Base-by-base conservation (phyloP, 2,329 filamentous ascomycete genomes). In the Fusarium incarnatum region DNA sequence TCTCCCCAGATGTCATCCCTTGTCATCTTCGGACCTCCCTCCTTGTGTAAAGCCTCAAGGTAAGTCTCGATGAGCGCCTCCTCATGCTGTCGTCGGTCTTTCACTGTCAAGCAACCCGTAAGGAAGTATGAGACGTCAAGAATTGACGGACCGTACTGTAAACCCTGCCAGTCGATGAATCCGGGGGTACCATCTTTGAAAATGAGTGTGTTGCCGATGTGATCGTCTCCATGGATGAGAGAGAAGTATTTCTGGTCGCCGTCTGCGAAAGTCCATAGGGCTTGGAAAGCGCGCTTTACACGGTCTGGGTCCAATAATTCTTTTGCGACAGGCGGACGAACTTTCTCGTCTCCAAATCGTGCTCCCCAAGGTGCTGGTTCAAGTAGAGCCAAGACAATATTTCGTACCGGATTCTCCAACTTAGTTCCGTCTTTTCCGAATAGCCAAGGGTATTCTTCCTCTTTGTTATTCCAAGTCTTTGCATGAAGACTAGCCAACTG, bases 331-430 rank as follows among this genome's bases (percentile, higher is more conserved):
- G 56, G 46, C 1, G 46, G 59, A 3, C 37, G 30, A 18, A 45
- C 4, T 12, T 41, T 54, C 30, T 46, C 40, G 9, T 54, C 34
- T 37, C 10, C 25, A 5, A 61, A 61, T 1, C 59, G 56, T 13
- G 59, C 46, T 23, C 30, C 30, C 56, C 56, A 46, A 1, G 56
- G 45, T 1, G 20, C 23, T 37, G 59, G 45, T 23, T 60, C 56
- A 2, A 60, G 8, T 5, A 61, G 3, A 5, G 56, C 56, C 2
- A 61, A 6, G 0, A 45, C 27, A 1, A 62, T 61, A 0, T 44
- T 61, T 3, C 56, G 56, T 6, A 61, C 45, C 6, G 59, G 56
- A 12, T 60, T 53, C 34, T 52, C 56, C 6, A 60, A 7, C 4
- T 53, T 60, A 4, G 37, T 16, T 13, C 59, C 45, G 1, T 53